Percentiles rank a stretch among this genome's conserved stretches.
Conservation (phyloP, 177 flowering plant genomes). For the Vitis hybrid region DNA sequence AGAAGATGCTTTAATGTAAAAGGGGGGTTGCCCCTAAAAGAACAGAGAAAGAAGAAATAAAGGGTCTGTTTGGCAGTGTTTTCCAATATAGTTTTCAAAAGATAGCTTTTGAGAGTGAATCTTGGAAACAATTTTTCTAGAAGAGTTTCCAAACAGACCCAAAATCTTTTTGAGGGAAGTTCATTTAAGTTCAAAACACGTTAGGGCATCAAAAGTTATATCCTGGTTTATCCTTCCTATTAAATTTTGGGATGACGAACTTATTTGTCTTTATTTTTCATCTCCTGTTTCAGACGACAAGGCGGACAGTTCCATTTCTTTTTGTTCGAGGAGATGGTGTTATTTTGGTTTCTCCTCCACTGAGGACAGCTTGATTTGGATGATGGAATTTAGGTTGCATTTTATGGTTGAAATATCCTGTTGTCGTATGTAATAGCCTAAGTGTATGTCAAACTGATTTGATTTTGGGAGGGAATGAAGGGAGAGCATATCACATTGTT, state of each 20-base stretch:
- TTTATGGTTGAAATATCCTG: neutral
- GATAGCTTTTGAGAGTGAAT: too few relatives aligned
- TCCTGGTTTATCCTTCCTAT: neutral
- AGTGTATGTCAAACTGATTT: conserved; percentile 1
- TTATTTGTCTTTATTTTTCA: neutral
- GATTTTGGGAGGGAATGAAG: neutral
- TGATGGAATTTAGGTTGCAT: neutral
- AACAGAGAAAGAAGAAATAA: too few relatives aligned
- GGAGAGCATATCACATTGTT: neutral
- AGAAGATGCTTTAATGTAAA: too few relatives aligned
- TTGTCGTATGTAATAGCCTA: neutral
- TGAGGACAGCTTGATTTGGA: conserved; percentile 64
- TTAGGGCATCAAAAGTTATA: neutral
- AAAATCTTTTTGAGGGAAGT: too few relatives aligned
- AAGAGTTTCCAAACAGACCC: too few relatives aligned
- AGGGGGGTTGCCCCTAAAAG: too few relatives aligned
- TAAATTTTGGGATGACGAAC: neutral
- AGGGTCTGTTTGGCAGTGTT: too few relatives aligned
- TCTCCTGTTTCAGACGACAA: conserved; percentile 66
- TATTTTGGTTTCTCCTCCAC: conserved; percentile 89
- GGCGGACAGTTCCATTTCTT: conserved; percentile 77
- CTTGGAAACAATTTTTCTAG: too few relatives aligned
- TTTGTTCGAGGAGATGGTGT: conserved; percentile 98
- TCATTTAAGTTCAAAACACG: too few relatives aligned
- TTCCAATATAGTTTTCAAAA: too few relatives aligned